Percentiles rank a stretch among this genome's conserved stretches.
Evolutionary conservation across 2,329 filamentous ascomycete genomes (phyloP).

Genomic region (Colletotrichum liaoningense): DNA sequence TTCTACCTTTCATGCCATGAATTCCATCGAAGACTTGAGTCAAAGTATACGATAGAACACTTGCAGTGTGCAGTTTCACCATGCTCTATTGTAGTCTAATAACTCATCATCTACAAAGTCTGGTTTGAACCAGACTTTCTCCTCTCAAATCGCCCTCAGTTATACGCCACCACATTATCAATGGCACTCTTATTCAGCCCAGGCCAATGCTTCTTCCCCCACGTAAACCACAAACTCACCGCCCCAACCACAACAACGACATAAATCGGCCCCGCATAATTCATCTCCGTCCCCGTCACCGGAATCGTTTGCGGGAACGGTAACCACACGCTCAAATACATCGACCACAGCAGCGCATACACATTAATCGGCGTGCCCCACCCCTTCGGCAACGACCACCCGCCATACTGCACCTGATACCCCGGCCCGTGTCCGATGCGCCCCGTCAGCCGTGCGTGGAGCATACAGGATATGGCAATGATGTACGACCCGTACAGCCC

Average conservation of each 20-base stretch:
- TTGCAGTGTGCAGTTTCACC: too few species aligned
- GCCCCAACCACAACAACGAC: slow-evolving; percentile 22
- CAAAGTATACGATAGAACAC: too few species aligned
- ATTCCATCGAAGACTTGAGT: background rate
- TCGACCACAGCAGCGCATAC: slow-evolving; percentile 29
- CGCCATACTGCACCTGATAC: slow-evolving; percentile 25
- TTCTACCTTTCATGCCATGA: background rate
- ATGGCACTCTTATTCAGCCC: slow-evolving; percentile 30
- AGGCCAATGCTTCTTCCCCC: slow-evolving; percentile 31
- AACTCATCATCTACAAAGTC: background rate
- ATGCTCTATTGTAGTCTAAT: background rate
- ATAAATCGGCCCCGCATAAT: slow-evolving; percentile 28
- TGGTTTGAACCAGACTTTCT: background rate
- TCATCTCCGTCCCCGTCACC: slow-evolving; percentile 32
- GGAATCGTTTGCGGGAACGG: slow-evolving; percentile 32
- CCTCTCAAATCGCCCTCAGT: background rate
- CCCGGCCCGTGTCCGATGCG: slow-evolving; percentile 23
- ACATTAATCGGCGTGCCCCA: slow-evolving; percentile 28
- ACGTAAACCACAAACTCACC: slow-evolving; percentile 25
- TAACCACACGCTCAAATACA: slow-evolving; percentile 27
- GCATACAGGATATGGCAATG: slow-evolving; percentile 32
- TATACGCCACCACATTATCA: slow-evolving; percentile 18
- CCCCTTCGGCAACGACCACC: slow-evolving; percentile 23
- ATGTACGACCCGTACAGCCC: slow-evolving; percentile 34
- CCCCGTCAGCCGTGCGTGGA: slow-evolving; percentile 25